These are phyloP conservation scores for Cenchrus americanus DNA, from an alignment of 176 grass and related monocot species.

Conservation along the genomic window DNA sequence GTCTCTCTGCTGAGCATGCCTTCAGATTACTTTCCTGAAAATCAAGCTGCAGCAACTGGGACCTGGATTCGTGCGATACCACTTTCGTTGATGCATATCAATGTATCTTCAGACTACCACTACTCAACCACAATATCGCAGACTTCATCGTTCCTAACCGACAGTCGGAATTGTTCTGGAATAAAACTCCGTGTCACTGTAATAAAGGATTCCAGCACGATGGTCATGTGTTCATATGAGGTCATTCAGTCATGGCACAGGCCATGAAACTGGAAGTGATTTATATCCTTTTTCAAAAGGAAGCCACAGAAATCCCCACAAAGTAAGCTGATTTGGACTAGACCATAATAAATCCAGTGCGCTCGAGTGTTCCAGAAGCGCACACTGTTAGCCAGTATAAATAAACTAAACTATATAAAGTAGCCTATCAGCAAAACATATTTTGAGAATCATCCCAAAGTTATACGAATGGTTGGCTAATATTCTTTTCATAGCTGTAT, in stretches of 20 bases:
- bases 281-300: not conserved
- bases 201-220: not conserved
- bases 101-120: conserved; percentile 11
- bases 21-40: conserved; percentile 51
- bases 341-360: not conserved
- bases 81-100: conserved; percentile 4
- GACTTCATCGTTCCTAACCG: not conserved
- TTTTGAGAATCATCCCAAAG: not conserved
- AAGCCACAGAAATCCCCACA: not conserved
- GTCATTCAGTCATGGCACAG: not conserved
- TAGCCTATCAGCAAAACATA: not conserved
- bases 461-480: not conserved
- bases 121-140: not conserved
- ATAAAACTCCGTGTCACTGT: not conserved
- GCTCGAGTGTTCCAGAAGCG: not conserved
- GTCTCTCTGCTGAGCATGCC: conserved; percentile 31
- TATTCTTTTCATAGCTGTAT: not conserved
- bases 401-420: not conserved
- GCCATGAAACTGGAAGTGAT: conserved; percentile 10
- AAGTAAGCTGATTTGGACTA: not conserved
- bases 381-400: not conserved
- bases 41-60: conserved; percentile 1
- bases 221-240: conserved; percentile 1
- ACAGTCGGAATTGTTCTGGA: conserved; percentile 3
- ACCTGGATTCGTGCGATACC: not conserved